Percentiles rank a stretch among this genome's conserved stretches.
Conservation (phyloP, 352 stramenopile species). For the Pythium myriotylum region DNA sequence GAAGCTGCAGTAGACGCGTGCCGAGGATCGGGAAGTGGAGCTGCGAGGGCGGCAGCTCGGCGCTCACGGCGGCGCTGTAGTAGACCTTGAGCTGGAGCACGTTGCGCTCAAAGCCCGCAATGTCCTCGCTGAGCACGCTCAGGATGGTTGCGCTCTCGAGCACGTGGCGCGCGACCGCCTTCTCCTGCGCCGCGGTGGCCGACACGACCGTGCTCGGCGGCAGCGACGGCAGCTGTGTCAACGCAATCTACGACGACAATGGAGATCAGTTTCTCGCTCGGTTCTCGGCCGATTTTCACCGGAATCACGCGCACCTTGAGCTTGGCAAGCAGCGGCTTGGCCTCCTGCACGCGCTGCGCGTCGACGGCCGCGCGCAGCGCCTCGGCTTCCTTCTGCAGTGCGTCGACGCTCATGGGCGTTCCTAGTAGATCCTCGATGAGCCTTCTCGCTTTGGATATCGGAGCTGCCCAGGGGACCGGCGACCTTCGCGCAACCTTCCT, state of each 20-base stretch:
- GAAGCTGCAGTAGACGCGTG: conserved; percentile 87
- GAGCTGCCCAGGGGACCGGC: background rate
- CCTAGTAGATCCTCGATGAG: conserved; percentile 3
- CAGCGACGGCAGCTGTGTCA: conserved; percentile 84
- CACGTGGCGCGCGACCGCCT: conserved; percentile 81
- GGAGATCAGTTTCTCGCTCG: background rate
- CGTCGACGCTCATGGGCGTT: conserved; percentile 37
- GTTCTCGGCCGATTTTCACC: conserved; percentile 5
- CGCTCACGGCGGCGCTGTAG: conserved; percentile 50
- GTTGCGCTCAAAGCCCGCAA: conserved; percentile 84
- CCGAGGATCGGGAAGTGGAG: conserved; percentile 89
- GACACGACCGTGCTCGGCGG: conserved; percentile 63
- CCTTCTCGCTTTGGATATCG: conserved; percentile 1
- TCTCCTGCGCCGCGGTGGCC: conserved; percentile 62
- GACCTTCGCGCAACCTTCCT: conserved; percentile 11
- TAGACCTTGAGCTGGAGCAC: conserved; percentile 91
- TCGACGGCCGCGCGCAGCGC: conserved; percentile 65
- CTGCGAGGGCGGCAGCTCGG: conserved; percentile 56
- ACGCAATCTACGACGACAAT: conserved; percentile 59
- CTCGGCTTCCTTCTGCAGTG: conserved; percentile 65
- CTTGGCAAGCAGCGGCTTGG: conserved; percentile 48
- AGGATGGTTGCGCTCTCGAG: conserved; percentile 90
- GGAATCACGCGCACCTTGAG: conserved; percentile 54
- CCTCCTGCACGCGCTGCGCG: conserved; percentile 43
- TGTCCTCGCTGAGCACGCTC: conserved; percentile 86